phyloP scores from a whole-genome alignment of 2,329 filamentous ascomycete genomes.

The Ceratocystis cacaofunesta region DNA sequence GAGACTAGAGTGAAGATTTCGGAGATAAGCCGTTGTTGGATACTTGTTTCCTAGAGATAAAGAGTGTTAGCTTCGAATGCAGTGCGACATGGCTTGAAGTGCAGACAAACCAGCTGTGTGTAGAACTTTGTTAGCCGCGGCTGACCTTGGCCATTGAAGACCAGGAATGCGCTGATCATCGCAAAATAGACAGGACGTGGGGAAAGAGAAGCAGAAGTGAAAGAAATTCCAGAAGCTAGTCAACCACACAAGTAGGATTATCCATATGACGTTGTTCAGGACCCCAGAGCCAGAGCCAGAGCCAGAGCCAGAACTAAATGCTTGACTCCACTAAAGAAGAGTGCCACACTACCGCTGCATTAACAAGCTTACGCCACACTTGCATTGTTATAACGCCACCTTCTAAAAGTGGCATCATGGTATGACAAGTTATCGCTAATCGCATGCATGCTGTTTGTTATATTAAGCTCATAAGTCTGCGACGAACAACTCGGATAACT shows the following conservation, averaged over 20 bases:
- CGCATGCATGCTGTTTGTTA: neutral
- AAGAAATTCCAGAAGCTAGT: neutral
- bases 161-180: slow-evolving; percentile 98
- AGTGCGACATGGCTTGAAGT: too few species aligned
- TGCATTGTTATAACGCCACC: neutral
- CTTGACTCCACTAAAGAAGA: neutral
- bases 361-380: neutral
- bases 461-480: neutral
- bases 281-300: too few species aligned
- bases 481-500: neutral
- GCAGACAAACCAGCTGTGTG: slow-evolving; percentile 62
- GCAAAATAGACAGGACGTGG: slow-evolving; percentile 18
- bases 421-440: neutral
- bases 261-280: neutral
- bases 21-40: slow-evolving; percentile 89
- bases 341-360: neutral
- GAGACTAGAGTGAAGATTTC: slow-evolving; percentile 96
- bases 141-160: slow-evolving; percentile 97
- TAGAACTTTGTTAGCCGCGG: slow-evolving; percentile 97
- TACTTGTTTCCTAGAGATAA: slow-evolving; percentile 69
- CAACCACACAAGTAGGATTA: neutral
- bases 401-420: neutral
- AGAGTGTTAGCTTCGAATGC: neutral
- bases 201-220: neutral
- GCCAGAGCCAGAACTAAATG: neutral